These are phyloP conservation scores for Prunella vulgaris DNA, from an alignment of 257 asterid genomes.

Conservation along the genomic window DNA sequence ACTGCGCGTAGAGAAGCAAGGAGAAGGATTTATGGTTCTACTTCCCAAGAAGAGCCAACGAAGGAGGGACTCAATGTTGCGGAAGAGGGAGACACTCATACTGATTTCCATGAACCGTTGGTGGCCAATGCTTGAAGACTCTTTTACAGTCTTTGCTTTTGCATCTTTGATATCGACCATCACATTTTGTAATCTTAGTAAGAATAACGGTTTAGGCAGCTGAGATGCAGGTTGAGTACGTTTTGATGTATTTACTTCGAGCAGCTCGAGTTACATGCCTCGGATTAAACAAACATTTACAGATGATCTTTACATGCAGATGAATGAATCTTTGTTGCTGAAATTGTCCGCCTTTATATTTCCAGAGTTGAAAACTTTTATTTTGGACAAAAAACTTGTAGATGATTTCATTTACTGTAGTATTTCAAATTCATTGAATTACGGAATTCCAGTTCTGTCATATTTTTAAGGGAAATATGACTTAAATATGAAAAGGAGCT, in stretches of 20 bases:
- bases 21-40: conserved; percentile 62
- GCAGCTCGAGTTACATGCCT: not conserved
- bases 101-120: conserved; percentile 45
- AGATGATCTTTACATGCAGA: not conserved
- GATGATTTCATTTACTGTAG: too few relatives aligned
- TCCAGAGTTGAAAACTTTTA: not conserved
- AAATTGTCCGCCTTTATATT: not conserved
- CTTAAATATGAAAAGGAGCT: too few relatives aligned
- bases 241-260: not conserved
- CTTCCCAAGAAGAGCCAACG: conserved; percentile 36
- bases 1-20: conserved; percentile 63
- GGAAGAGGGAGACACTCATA: conserved; percentile 24
- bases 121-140: conserved; percentile 57
- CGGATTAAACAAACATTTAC: not conserved
- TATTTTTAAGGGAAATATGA: too few relatives aligned
- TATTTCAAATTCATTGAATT: too few relatives aligned
- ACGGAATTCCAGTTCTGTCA: too few relatives aligned
- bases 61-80: conserved; percentile 31
- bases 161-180: not conserved
- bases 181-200: conserved; percentile 15
- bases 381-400: too few relatives aligned
- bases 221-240: not conserved
- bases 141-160: not conserved
- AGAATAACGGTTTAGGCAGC: not conserved
- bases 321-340: too few relatives aligned